phyloP scores from a whole-genome alignment of 306 rosid genomes.

The Glycine latifolia region DNA sequence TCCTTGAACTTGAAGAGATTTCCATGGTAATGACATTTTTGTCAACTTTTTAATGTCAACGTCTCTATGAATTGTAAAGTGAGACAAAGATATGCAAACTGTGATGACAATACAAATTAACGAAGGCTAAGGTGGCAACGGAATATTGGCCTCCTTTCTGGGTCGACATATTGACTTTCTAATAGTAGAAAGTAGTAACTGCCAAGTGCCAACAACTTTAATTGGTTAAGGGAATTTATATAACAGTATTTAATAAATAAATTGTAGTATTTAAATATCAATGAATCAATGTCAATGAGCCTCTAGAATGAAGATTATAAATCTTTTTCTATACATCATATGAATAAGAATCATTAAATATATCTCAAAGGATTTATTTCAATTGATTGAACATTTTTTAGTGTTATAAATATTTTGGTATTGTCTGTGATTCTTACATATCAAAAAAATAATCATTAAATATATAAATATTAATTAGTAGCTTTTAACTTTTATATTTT shows the following conservation, averaged over 20 bases:
- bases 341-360: too few relatives aligned
- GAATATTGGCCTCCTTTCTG: neutral
- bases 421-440: too few relatives aligned
- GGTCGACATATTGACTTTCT: constrained; percentile 16
- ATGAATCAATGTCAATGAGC: too few relatives aligned
- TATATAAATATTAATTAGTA: neutral
- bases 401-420: too few relatives aligned
- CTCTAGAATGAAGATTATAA: too few relatives aligned
- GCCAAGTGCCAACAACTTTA: constrained; percentile 1
- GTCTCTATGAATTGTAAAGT: neutral
- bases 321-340: too few relatives aligned
- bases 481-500: too few relatives aligned
- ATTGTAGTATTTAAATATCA: too few relatives aligned
- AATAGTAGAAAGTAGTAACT: constrained; percentile 5
- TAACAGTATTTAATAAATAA: too few relatives aligned
- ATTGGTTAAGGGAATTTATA: neutral
- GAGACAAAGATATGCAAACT: neutral
- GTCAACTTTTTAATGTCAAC: constrained; percentile 29
- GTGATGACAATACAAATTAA: neutral
- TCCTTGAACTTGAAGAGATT: constrained; percentile 24
- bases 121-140: neutral
- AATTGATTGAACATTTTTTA: too few relatives aligned
- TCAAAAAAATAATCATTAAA: too few relatives aligned
- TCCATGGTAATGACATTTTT: neutral
- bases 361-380: too few relatives aligned